These are phyloP conservation scores for Xylaria grammica DNA, from an alignment of 495 filamentous ascomycete genomes.

Conservation along the genomic window DNA sequence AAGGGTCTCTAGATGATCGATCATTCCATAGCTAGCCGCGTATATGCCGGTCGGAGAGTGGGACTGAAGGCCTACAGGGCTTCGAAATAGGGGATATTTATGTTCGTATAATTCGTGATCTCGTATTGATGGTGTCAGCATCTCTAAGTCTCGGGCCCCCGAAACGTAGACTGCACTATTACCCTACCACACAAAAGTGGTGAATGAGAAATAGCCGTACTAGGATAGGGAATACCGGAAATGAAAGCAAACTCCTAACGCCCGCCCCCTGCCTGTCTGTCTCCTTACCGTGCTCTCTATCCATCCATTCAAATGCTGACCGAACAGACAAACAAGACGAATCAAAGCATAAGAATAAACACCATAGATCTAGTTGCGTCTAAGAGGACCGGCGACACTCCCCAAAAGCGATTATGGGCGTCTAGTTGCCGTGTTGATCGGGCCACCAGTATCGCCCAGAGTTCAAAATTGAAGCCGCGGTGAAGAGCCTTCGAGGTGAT, in stretches of 20 bases:
- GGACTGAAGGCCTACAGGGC: background rate
- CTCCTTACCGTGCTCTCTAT: constrained; percentile 13
- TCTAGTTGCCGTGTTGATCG: background rate
- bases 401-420: background rate
- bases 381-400: background rate
- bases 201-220: background rate
- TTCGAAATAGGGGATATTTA: background rate
- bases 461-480: background rate
- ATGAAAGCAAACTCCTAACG: constrained; percentile 1
- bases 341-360: constrained; percentile 5
- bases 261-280: background rate
- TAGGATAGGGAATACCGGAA: constrained; percentile 1
- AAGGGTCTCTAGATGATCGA: background rate
- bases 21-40: background rate
- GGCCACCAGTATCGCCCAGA: constrained; percentile 1
- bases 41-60: background rate
- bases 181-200: background rate
- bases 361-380: constrained; percentile 9
- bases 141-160: background rate
- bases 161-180: background rate
- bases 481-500: constrained; percentile 7
- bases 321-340: constrained; percentile 9
- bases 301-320: constrained; percentile 12
- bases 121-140: background rate
- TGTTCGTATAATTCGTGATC: constrained; percentile 15